These are phyloP conservation scores for Taphrina sp. DNA, from an alignment of 1,139 yeast genomes.

Conservation along the genomic window DNA sequence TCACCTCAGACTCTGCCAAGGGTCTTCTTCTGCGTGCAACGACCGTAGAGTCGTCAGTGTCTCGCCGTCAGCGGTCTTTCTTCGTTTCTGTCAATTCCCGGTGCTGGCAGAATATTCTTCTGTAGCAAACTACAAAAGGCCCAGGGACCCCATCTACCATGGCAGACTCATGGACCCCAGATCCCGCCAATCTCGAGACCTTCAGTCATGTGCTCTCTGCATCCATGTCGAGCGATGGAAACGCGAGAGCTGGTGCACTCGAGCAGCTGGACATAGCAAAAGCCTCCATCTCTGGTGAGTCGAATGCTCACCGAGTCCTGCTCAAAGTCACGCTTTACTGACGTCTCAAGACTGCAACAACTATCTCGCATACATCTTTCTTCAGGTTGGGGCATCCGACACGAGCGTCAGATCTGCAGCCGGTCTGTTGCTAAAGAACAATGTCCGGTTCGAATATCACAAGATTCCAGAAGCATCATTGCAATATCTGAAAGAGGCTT, in stretches of 20 bases:
- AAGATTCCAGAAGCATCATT: slow-evolving; percentile 46
- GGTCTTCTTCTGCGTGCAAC: too few relatives aligned
- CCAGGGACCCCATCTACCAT: too few relatives aligned
- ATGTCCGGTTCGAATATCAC: slow-evolving; percentile 49
- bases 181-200: slow-evolving; percentile 29
- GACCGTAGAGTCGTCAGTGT: too few relatives aligned
- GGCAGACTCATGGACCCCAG: slow-evolving; percentile 34
- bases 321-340: neutral
- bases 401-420: slow-evolving; percentile 80
- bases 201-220: slow-evolving; percentile 33
- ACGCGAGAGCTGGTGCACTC: slow-evolving; percentile 16
- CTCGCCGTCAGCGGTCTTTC: too few relatives aligned
- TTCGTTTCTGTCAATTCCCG: too few relatives aligned
- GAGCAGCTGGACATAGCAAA: slow-evolving; percentile 32
- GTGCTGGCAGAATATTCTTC: too few relatives aligned
- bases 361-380: slow-evolving; percentile 68
- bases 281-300: slow-evolving; percentile 17
- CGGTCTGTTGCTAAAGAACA: slow-evolving; percentile 79
- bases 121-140: too few relatives aligned
- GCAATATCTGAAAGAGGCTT: slow-evolving; percentile 59
- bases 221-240: slow-evolving; percentile 32
- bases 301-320: neutral
- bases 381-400: slow-evolving; percentile 51
- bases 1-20: too few relatives aligned
- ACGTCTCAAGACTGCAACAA: slow-evolving; percentile 67